Evolutionary conservation across 306 rosid species (phyloP).

Genomic region (Quercus suber): DNA sequence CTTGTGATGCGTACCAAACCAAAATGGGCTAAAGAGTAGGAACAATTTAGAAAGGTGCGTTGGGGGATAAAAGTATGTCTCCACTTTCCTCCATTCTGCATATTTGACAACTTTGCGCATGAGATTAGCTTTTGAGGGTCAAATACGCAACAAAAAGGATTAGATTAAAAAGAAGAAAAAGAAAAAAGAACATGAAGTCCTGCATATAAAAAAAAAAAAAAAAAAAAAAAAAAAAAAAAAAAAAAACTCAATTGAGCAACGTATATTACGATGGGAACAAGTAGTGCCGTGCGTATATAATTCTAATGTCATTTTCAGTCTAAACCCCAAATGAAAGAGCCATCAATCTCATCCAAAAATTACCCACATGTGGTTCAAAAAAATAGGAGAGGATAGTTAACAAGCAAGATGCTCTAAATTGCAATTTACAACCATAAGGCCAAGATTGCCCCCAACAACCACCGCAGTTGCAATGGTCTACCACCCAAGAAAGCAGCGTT

Average conservation of each 20-base stretch:
- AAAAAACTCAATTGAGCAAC: background rate
- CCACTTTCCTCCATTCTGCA: background rate
- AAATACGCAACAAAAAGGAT: background rate
- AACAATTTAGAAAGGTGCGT: background rate
- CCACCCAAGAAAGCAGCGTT: constrained; percentile 29
- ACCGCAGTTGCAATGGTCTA: constrained; percentile 35
- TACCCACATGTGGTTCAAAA: constrained; percentile 25
- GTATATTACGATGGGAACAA: background rate
- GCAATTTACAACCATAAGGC: constrained; percentile 31
- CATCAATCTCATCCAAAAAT: constrained; percentile 18
- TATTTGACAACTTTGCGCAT: background rate
- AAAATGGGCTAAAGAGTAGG: background rate
- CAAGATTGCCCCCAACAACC: constrained; percentile 39
- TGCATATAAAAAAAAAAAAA: background rate
- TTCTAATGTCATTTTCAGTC: background rate
- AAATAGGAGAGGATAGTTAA: background rate
- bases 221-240: background rate
- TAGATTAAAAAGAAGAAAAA: background rate
- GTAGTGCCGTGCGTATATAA: background rate
- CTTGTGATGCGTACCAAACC: no score
- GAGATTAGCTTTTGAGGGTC: background rate
- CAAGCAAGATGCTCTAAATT: constrained; percentile 17
- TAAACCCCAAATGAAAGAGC: constrained; percentile 5
- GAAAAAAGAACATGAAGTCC: background rate
- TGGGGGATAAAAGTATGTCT: background rate